Evolutionary conservation across 2,329 filamentous ascomycete genomes (phyloP), one percentile per base, ranked within the genome.

Genomic region (Fusarium ramigenum): DNA sequence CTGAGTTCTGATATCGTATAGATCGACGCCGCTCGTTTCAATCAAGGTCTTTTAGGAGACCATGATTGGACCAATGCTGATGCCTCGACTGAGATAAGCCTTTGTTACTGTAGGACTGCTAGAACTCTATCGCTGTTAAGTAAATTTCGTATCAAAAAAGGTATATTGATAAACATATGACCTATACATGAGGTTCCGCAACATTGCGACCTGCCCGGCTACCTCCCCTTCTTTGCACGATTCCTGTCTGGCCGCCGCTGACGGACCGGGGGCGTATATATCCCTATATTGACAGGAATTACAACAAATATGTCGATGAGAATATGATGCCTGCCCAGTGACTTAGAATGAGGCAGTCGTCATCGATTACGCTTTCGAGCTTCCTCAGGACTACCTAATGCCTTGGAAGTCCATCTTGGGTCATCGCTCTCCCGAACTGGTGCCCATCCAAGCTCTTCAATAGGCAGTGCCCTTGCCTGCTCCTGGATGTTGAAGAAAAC

Each of bases 371-470:
- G 34, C 32, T 61, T 72, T n/a, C 54, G 44, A 15, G 59, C 37
- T 34, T 61, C 37, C 42, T 68, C 69, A 2, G 72, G 69, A 39
- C 70, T 64, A 2, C 60, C 60, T 37, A 77, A 59, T 43, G 63
- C 63, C 11, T 70, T 69, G 8, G 40, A 42, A 46, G 74, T 78
- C 75, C 70, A 77, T 23, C 75, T 65, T n/a, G 74, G 72, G 39
- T 76, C 73, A 12, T 76, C 43, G 23, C 74, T 76, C 43, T 70
- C 69, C 9, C 64, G 54, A n/a, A 76, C 70, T n/a, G 73, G 73
- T 18, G 71, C 75, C 70, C 74, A 77, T 4, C 74, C 74, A 25
- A 78, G 62, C 21, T 30, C 28, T 23, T 32, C 28, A 18, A 49
- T 32, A 49, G 28, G 21, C 28, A 49, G 46, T 49, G 21, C 28